Conservation (phyloP, 257 asterid genomes). For the Craterostigma plantagineum region DNA sequence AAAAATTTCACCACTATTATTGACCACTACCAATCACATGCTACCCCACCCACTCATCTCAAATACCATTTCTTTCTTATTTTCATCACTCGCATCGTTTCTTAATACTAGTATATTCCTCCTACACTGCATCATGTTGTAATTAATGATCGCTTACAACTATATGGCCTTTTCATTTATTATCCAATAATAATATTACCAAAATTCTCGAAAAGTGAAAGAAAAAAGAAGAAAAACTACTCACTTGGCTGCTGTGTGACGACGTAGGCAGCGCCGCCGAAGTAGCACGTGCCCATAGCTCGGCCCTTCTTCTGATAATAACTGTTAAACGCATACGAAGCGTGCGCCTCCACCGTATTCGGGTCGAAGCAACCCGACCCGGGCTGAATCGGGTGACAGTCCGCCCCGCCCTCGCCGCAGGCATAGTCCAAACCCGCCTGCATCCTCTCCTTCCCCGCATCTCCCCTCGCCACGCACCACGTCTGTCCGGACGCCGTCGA, state of each 20-base stretch:
- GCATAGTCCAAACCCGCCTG: slow-evolving; percentile 79
- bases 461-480: slow-evolving; percentile 81
- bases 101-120: too few relatives aligned
- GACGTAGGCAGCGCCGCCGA: slow-evolving; percentile 70
- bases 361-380: slow-evolving; percentile 94
- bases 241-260: slow-evolving; percentile 66
- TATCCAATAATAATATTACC: too few relatives aligned
- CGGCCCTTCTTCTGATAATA: slow-evolving; percentile 74
- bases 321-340: slow-evolving; percentile 82
- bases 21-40: too few relatives aligned
- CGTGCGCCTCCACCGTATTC: slow-evolving; percentile 71
- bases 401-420: slow-evolving; percentile 85
- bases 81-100: too few relatives aligned
- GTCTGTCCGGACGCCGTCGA: slow-evolving; percentile 41
- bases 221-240: slow-evolving; percentile 10
- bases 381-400: slow-evolving; percentile 89
- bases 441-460: slow-evolving; percentile 39
- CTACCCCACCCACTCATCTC: too few relatives aligned
- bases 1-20: too few relatives aligned
- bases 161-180: too few relatives aligned
- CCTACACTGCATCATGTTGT: too few relatives aligned
- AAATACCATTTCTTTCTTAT: too few relatives aligned
- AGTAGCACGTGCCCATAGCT: slow-evolving; percentile 52
- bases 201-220: too few relatives aligned
- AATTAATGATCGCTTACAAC: too few relatives aligned